phyloP scores from a whole-genome alignment of 108 stramenopile species.

The Skeletonema costatum region DNA sequence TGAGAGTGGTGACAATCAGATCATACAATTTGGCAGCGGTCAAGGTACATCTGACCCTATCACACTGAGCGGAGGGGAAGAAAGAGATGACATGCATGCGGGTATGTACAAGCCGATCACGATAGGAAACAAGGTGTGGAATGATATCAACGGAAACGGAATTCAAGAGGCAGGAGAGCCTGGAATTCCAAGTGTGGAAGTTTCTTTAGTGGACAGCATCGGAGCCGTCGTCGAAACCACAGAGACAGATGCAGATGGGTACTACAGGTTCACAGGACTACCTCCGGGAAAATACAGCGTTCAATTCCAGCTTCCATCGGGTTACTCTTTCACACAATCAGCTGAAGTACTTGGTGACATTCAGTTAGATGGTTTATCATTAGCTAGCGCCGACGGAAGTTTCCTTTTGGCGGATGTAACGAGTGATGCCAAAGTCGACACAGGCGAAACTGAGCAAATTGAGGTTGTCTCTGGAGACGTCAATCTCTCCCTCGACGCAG shows the following conservation, averaged over 20 bases:
- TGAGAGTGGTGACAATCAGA: neutral
- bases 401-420: constrained; percentile 5
- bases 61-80: constrained; percentile 4
- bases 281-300: constrained; percentile 18
- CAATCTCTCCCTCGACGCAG: constrained; percentile 36
- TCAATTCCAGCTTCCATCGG: constrained; percentile 19
- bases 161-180: constrained; percentile 8
- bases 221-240: neutral
- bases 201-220: neutral
- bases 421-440: constrained; percentile 29
- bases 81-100: constrained; percentile 22
- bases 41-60: constrained; percentile 25
- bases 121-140: constrained; percentile 50
- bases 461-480: constrained; percentile 18
- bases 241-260: constrained; percentile 4
- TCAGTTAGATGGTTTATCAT: neutral
- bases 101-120: constrained; percentile 29
- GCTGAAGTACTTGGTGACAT: constrained; percentile 9
- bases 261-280: constrained; percentile 5
- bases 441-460: constrained; percentile 20
- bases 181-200: constrained; percentile 12
- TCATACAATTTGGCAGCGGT: neutral
- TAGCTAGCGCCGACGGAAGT: neutral
- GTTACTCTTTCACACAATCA: constrained; percentile 11
- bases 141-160: constrained; percentile 38